Percentiles rank a stretch among this genome's conserved stretches.
Conservation (phyloP, 2,329 filamentous ascomycete species). For the Cordyceps tenuipes region DNA sequence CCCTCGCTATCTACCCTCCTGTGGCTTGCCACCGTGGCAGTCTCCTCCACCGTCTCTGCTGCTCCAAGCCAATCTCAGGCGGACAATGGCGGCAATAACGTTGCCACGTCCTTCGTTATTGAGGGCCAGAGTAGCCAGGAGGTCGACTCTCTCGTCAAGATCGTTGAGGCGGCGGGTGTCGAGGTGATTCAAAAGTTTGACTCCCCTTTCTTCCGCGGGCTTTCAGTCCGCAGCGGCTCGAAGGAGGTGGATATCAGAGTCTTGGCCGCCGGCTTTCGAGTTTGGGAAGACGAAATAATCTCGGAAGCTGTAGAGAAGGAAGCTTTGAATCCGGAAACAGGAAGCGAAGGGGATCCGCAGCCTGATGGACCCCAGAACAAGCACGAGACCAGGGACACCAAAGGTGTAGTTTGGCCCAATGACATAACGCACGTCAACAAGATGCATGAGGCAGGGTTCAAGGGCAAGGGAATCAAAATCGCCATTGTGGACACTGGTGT, state of each 20-base stretch:
- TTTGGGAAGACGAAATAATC: neutral
- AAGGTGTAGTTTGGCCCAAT: conserved; percentile 34
- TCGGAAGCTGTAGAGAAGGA: neutral
- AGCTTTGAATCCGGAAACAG: neutral
- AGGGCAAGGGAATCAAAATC: conserved; percentile 37
- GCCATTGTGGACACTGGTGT: conserved; percentile 39
- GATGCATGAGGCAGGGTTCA: conserved; percentile 33
- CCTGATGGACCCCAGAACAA: neutral
- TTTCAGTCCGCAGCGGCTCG: neutral
- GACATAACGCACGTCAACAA: conserved; percentile 41
- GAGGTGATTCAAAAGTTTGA: neutral
- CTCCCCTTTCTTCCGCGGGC: neutral
- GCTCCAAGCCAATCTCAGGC: neutral
- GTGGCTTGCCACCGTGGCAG: neutral
- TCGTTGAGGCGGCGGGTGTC: neutral
- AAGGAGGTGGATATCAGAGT: neutral
- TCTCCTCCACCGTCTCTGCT: neutral
- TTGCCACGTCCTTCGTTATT: neutral
- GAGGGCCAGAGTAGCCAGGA: neutral
- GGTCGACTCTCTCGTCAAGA: neutral
- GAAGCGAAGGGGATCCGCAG: neutral
- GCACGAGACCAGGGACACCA: neutral
- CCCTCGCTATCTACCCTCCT: neutral
- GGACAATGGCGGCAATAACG: neutral
- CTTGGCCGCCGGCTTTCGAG: neutral